These are phyloP conservation scores for Circinella umbellata DNA, from an alignment of 371 early-diverging fungal species.

Conservation along the genomic window DNA sequence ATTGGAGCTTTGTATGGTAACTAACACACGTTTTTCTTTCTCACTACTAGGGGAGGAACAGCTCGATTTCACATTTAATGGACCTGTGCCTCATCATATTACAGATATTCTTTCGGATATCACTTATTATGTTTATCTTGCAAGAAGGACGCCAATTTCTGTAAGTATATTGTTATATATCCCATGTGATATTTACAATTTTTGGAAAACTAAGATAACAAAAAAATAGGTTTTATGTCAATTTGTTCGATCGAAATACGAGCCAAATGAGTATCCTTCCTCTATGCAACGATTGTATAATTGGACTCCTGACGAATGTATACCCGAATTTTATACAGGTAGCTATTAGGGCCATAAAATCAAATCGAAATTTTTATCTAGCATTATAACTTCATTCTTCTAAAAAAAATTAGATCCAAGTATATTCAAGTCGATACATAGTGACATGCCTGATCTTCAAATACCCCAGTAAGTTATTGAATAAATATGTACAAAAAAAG, in stretches of 20 bases:
- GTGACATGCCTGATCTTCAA: constrained; percentile 72
- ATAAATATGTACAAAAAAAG: too few species aligned
- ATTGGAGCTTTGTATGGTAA: background rate
- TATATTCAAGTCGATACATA: constrained; percentile 69
- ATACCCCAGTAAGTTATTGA: constrained; percentile 50
- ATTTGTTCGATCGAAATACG: constrained; percentile 73
- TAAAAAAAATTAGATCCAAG: constrained; percentile 39
- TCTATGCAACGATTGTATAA: constrained; percentile 67
- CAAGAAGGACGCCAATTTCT: constrained; percentile 68
- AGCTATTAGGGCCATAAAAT: background rate
- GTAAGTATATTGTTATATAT: constrained; percentile 28
- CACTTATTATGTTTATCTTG: constrained; percentile 73
- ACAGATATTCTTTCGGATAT: constrained; percentile 74
- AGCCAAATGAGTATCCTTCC: constrained; percentile 73
- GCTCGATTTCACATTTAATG: constrained; percentile 71
- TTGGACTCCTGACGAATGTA: constrained; percentile 81
- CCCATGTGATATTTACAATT: background rate
- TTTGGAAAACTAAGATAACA: too few species aligned
- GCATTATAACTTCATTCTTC: background rate
- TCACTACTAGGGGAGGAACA: constrained; percentile 64
- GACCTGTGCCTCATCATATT: constrained; percentile 75
- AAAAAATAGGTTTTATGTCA: constrained; percentile 57
- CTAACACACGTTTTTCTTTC: background rate
- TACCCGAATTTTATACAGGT: constrained; percentile 75
- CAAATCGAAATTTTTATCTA: background rate